Percentiles rank a stretch among this genome's conserved stretches.
Evolutionary conservation across 306 rosid species (phyloP).

Genomic region (Datisca glomerata): DNA sequence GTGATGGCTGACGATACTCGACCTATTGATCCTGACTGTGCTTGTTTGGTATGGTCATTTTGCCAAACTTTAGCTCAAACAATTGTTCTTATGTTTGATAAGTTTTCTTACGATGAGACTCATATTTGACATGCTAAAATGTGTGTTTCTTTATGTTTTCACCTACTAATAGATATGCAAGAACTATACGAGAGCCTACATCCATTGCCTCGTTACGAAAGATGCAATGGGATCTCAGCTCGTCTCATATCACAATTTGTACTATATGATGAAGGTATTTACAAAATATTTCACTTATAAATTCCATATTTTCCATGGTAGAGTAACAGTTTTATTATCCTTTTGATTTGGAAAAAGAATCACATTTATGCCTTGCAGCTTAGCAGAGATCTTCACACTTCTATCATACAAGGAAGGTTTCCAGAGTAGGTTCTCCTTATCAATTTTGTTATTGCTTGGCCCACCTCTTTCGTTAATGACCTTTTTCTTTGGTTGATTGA

Average conservation of each 20-base stretch:
- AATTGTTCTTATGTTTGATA: neutral
- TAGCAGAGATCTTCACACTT: constrained; percentile 72
- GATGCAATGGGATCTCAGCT: constrained; percentile 99
- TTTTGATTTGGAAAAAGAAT: too few species aligned
- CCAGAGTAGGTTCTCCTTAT: constrained; percentile 59
- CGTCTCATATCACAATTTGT: constrained; percentile 80
- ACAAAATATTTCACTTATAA: constrained; percentile 4
- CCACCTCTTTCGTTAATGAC: too few species aligned
- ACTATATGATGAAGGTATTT: constrained; percentile 82
- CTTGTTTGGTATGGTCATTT: constrained; percentile 65
- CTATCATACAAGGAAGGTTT: constrained; percentile 67
- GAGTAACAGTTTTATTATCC: too few species aligned
- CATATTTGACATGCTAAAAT: neutral
- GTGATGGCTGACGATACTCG: constrained; percentile 85
- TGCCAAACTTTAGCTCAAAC: constrained; percentile 10
- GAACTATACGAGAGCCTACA: constrained; percentile 83
- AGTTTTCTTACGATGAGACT: too few species aligned
- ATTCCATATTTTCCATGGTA: neutral
- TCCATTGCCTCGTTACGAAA: constrained; percentile 88
- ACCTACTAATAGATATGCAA: constrained; percentile 63
- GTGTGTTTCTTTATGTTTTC: constrained; percentile 17
- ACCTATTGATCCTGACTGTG: constrained; percentile 80
- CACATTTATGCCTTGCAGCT: constrained; percentile 37
- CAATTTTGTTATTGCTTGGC: constrained; percentile 2
- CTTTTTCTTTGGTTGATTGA: too few species aligned